Percentiles rank a stretch among this genome's conserved stretches.
Conservation (phyloP, 1,284 basidiomycete genomes). For the Apiotrichum sp. region DNA sequence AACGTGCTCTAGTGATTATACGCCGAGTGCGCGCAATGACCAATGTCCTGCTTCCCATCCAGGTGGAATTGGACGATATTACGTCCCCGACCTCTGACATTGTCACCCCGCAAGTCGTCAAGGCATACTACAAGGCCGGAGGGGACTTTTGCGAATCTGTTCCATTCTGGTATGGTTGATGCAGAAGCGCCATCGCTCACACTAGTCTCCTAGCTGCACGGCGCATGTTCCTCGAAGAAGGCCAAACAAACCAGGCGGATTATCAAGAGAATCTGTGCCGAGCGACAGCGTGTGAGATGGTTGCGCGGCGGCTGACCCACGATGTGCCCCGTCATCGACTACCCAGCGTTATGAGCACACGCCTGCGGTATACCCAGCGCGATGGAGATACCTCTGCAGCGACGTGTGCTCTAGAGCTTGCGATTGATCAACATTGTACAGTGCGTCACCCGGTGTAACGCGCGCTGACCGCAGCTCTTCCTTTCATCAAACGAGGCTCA, state of each 20-base stretch:
- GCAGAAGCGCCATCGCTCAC: constrained; percentile 43
- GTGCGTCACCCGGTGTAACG: constrained; percentile 17
- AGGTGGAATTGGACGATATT: constrained; percentile 49
- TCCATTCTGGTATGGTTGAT: constrained; percentile 32
- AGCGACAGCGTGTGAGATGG: constrained; percentile 79
- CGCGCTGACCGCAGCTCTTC: constrained; percentile 56
- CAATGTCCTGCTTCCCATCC: constrained; percentile 68
- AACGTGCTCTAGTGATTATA: background rate
- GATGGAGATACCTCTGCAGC: constrained; percentile 73
- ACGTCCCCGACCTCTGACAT: constrained; percentile 44
- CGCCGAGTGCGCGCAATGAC: constrained; percentile 62
- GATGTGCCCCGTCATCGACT: constrained; percentile 58
- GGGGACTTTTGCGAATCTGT: constrained; percentile 69
- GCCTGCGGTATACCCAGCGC: constrained; percentile 64
- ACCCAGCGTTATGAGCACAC: constrained; percentile 61
- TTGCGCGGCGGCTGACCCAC: constrained; percentile 77
- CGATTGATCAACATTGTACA: constrained; percentile 64
- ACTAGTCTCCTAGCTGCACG: constrained; percentile 66
- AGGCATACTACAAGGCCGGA: constrained; percentile 47
- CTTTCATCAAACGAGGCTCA: constrained; percentile 82
- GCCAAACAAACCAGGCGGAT: constrained; percentile 55
- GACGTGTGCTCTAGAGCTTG: constrained; percentile 69
- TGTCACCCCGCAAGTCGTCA: constrained; percentile 48
- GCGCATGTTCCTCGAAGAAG: constrained; percentile 62
- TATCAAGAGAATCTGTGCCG: constrained; percentile 77